Percentiles rank a stretch among this genome's conserved stretches.
Evolutionary conservation across 2,329 filamentous ascomycete genomes (phyloP).

Genomic region (Scleromitrula shiraiana): DNA sequence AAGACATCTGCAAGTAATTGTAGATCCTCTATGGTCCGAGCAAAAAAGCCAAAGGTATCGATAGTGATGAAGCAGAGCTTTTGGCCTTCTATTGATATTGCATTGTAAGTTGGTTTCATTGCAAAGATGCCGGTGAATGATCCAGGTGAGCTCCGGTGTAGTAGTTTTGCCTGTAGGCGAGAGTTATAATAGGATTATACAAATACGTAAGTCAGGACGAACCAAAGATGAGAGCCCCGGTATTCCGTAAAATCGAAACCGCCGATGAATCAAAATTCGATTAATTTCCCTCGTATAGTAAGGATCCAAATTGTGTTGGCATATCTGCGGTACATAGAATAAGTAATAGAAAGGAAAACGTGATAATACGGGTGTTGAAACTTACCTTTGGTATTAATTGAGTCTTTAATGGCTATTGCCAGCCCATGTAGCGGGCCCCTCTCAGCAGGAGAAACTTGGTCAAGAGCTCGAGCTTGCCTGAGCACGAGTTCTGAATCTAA

Average conservation of each 20-base stretch:
- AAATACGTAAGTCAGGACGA: not conserved
- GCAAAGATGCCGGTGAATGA: slow-evolving; percentile 56
- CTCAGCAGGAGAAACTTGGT: slow-evolving; percentile 36
- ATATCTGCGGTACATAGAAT: slow-evolving; percentile 34
- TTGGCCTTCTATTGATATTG: slow-evolving; percentile 50
- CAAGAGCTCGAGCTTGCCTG: slow-evolving; percentile 39
- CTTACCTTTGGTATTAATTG: slow-evolving; percentile 45
- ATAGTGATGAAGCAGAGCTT: slow-evolving; percentile 48
- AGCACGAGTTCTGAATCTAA: slow-evolving; percentile 33
- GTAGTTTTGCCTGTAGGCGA: slow-evolving; percentile 36
- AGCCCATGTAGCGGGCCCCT: slow-evolving; percentile 48
- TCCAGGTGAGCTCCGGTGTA: slow-evolving; percentile 54
- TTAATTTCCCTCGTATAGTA: slow-evolving; percentile 39
- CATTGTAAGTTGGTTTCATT: slow-evolving; percentile 55
- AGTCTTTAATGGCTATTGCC: slow-evolving; percentile 49
- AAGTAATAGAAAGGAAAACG: not conserved
- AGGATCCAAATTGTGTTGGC: slow-evolving; percentile 47
- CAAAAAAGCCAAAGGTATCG: slow-evolving; percentile 55
- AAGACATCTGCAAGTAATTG: slow-evolving; percentile 46
- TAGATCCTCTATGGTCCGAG: slow-evolving; percentile 48
- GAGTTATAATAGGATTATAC: not conserved
- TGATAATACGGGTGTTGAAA: not conserved
- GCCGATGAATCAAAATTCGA: slow-evolving; percentile 42
- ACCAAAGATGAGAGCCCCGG: slow-evolving; percentile 46
- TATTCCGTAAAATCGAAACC: slow-evolving; percentile 41